Base-by-base conservation (phyloP, 495 filamentous ascomycete genomes). In the Cercophora sp. region DNA sequence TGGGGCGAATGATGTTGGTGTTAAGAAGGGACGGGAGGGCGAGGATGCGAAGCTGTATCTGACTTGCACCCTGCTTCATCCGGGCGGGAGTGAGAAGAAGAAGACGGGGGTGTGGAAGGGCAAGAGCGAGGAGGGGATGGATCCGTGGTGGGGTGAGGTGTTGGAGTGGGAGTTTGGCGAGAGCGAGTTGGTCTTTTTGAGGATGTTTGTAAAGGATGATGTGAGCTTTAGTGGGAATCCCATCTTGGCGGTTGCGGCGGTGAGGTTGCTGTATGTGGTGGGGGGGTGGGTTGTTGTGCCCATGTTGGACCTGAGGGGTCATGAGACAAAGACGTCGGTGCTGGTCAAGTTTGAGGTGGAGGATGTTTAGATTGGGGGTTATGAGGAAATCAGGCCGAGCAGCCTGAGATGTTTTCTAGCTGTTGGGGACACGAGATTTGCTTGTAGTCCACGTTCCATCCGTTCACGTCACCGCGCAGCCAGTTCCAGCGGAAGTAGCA, bases 161-260 rank as follows among this genome's bases (percentile, higher is more conserved):
- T 57, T 80, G 4, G 76, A 79, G 54, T 82, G 78, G 78, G 70
- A 76, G 52, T 82, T 65, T 52, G 77, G 79, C 2, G 75, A 78
- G 29, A 77, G 75, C 51, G 76, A 80, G 60, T 43, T 82, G 32
- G 70, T 71, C 0, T 82, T 82, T 36, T 34, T 82, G 20, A 60
- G 79, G 0, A 61, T 82, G 20, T 59, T 82, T 18, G 64, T 82
- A 58, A 82, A 82, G 62, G 73, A 67, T 50, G 77, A 82, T 27
- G 73, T 74, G 26, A 74, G 69, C 50, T 80, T 77, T 48, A 60
- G 70, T 0, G 65, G 65, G 35, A 82, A 82, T 47, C 72, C 74
- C 0, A 66, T 75, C 10, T 67, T 76, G 46, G 73, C 71, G 1
- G 74, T 78, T 9, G 65, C 70, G 0, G 69, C 75, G 0, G 67